These are phyloP conservation scores for Podochytrium sp. DNA, from an alignment of 192 early-diverging fungal genomes.

Conservation along the genomic window DNA sequence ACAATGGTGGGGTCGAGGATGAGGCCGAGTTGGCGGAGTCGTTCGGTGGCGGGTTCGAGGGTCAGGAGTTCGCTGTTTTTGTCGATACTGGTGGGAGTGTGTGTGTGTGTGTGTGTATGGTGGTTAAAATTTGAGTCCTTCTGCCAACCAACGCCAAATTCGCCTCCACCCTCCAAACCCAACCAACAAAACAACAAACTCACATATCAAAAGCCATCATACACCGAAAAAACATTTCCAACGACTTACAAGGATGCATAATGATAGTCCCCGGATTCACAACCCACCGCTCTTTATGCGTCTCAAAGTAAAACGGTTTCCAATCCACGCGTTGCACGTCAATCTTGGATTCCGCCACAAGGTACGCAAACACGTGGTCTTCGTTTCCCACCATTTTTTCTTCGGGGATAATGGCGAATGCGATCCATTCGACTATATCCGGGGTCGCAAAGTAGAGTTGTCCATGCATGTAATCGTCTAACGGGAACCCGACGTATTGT, in stretches of 20 bases:
- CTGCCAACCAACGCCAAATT: too few relatives aligned
- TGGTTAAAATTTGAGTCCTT: too few relatives aligned
- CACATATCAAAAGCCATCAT: neutral
- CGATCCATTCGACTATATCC: slow-evolving; percentile 7
- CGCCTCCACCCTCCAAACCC: too few relatives aligned
- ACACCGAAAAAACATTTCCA: neutral
- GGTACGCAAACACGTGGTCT: neutral
- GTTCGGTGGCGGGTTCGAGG: too few relatives aligned
- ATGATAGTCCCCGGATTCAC: neutral
- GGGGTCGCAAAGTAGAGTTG: neutral
- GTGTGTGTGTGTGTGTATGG: too few relatives aligned
- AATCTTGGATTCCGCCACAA: neutral
- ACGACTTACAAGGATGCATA: slow-evolving; percentile 11
- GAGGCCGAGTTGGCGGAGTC: too few relatives aligned
- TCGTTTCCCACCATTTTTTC: neutral
- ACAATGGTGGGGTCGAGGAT: too few relatives aligned
- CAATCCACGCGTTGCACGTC: neutral
- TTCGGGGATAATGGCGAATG: neutral
- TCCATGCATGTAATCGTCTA: neutral
- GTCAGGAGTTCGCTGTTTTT: too few relatives aligned
- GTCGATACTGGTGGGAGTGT: too few relatives aligned
- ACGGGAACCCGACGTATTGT: neutral
- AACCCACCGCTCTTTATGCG: neutral
- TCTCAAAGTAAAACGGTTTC: neutral
- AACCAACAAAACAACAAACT: neutral